Percentiles rank a stretch among this genome's conserved stretches.
Conservation (phyloP, 2,329 filamentous ascomycete species). For the Ophiostoma montium region DNA sequence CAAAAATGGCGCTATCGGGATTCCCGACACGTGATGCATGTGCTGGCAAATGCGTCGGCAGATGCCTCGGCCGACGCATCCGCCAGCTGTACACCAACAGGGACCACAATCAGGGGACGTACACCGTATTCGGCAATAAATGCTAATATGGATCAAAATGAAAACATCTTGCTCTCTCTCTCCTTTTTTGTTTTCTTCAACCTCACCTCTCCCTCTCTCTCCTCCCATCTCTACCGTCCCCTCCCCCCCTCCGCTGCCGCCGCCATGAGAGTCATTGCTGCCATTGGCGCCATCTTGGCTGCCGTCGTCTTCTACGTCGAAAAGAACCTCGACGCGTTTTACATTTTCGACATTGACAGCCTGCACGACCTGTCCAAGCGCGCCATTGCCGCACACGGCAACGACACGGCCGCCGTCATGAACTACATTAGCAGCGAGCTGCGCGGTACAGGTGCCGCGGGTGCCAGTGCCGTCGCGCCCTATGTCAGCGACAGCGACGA, state of each 20-base stretch:
- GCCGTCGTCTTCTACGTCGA: slow-evolving; percentile 42
- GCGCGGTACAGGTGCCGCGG: slow-evolving; percentile 27
- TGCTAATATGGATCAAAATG: neutral
- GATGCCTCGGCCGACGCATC: no score
- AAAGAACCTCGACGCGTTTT: slow-evolving; percentile 48
- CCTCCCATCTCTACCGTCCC: neutral
- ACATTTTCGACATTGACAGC: slow-evolving; percentile 58
- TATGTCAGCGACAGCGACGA: slow-evolving; percentile 53
- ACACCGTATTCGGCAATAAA: neutral
- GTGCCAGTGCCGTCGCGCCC: slow-evolving; percentile 17
- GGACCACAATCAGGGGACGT: neutral
- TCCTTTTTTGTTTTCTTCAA: neutral
- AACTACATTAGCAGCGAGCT: slow-evolving; percentile 57
- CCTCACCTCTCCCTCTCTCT: neutral
- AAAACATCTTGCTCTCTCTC: neutral
- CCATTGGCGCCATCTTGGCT: slow-evolving; percentile 39
- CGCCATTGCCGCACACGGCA: slow-evolving; percentile 54
- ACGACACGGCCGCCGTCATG: slow-evolving; percentile 58
- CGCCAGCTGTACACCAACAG: no score
- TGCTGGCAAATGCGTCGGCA: no score
- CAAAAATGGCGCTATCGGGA: no score
- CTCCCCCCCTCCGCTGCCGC: neutral
- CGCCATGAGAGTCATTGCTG: slow-evolving; percentile 27
- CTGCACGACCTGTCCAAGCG: slow-evolving; percentile 54
- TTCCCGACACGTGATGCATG: no score